phyloP scores from a whole-genome alignment of 345 rosid species.

The Kernera saxatilis region DNA sequence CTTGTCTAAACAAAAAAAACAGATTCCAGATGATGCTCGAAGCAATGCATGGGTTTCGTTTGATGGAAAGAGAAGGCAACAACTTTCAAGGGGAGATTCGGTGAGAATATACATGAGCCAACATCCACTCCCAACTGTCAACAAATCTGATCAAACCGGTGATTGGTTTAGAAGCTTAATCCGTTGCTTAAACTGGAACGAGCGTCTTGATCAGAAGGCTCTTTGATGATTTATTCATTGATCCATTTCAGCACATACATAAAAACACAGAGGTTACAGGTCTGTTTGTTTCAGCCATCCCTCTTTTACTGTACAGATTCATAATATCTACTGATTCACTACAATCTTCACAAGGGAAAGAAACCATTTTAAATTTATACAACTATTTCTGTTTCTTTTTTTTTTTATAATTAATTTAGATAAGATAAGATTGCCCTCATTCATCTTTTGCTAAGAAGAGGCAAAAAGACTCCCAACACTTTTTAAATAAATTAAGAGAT shows the following conservation, averaged over 20 bases:
- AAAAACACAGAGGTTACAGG: constrained; percentile 4
- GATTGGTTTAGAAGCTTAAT: constrained; percentile 96
- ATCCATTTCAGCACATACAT: not conserved
- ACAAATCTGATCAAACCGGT: constrained; percentile 90
- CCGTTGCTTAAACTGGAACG: constrained; percentile 97
- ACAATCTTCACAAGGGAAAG: not conserved
- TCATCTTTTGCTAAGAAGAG: too few species aligned
- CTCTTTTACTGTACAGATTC: constrained; percentile 22
- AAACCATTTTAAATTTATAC: not conserved
- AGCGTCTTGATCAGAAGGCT: constrained; percentile 89
- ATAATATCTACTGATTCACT: not conserved
- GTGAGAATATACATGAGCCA: constrained; percentile 87
- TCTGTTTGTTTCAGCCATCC: constrained; percentile 22
- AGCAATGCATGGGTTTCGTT: constrained; percentile 99
- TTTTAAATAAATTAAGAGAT: too few species aligned
- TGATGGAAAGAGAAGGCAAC: constrained; percentile 97
- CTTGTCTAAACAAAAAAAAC: not conserved
- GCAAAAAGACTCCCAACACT: too few species aligned
- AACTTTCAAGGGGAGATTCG: constrained; percentile 92
- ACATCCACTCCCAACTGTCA: constrained; percentile 95
- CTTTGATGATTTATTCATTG: constrained; percentile 22
- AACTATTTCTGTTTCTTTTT: too few species aligned
- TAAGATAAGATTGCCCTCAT: too few species aligned
- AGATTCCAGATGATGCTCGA: constrained; percentile 93
- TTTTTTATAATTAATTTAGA: too few species aligned